Conservation (phyloP, 352 stramenopile genomes). For the Phytophthora tentaculata region DNA sequence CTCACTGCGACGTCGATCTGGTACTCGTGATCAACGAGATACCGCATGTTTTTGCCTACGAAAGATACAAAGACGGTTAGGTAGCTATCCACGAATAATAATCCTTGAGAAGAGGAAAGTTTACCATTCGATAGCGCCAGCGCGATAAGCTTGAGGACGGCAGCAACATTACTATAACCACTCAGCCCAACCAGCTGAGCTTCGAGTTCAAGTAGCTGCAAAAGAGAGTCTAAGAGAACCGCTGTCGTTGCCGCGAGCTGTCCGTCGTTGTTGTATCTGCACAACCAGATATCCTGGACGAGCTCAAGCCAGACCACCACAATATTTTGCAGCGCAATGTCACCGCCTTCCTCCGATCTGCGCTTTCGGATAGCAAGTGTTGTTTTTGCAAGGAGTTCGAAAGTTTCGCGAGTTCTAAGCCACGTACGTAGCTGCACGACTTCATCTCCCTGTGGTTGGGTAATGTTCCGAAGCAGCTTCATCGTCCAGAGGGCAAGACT, state of each 20-base stretch:
- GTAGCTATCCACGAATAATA: neutral
- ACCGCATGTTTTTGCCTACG: conserved; percentile 32
- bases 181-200: neutral
- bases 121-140: conserved; percentile 39
- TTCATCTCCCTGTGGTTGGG: neutral
- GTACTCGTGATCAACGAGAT: conserved; percentile 12
- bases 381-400: conserved; percentile 22
- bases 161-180: neutral
- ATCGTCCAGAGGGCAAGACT: conserved; percentile 39
- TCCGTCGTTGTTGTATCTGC: conserved; percentile 42
- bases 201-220: conserved; percentile 23
- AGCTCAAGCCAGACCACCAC: conserved; percentile 36
- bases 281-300: conserved; percentile 38
- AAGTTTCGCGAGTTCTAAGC: conserved; percentile 25
- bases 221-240: conserved; percentile 25
- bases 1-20: conserved; percentile 25
- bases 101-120: neutral
- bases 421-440: conserved; percentile 12
- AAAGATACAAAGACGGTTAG: conserved; percentile 2
- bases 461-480: conserved; percentile 46
- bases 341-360: neutral
- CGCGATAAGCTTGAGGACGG: conserved; percentile 25
- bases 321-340: conserved; percentile 18
- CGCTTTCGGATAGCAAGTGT: conserved; percentile 10
- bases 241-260: conserved; percentile 23